Percentiles rank a stretch among this genome's conserved stretches.
Evolutionary conservation across 1,284 basidiomycete genomes (phyloP).

Genomic region (Ganoderma boninense): DNA sequence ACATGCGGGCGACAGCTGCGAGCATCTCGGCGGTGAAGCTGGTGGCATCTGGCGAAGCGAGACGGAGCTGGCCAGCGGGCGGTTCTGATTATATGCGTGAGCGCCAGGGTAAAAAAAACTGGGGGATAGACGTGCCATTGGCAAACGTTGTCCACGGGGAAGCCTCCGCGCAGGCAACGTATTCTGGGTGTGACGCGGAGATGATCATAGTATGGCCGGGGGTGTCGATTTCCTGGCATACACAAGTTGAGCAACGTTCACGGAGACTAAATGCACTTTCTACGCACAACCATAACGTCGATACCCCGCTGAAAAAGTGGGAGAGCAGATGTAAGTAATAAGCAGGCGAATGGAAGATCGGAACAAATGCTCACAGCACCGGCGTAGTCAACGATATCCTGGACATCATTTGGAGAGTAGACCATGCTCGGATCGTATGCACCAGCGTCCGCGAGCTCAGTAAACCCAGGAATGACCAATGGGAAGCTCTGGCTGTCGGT

Average conservation of each 20-base stretch:
- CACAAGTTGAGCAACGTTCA: not conserved
- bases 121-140: conserved; percentile 48
- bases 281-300: conserved; percentile 66
- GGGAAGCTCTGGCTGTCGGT: conserved; percentile 82
- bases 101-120: not conserved
- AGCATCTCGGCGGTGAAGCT: conserved; percentile 58
- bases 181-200: conserved; percentile 69
- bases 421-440: conserved; percentile 68
- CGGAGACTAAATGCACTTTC: too few species aligned
- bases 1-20: conserved; percentile 48
- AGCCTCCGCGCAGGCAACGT: conserved; percentile 73
- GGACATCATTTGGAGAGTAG: conserved; percentile 69
- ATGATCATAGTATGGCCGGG: conserved; percentile 84
- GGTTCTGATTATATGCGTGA: conserved; percentile 55
- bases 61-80: conserved; percentile 81
- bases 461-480: conserved; percentile 66
- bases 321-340: not conserved
- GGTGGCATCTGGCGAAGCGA: conserved; percentile 57
- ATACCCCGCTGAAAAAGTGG: conserved; percentile 68
- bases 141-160: conserved; percentile 72
- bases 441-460: conserved; percentile 67
- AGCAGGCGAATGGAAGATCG: not conserved
- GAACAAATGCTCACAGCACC: conserved; percentile 57
- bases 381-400: conserved; percentile 74
- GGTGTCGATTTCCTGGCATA: conserved; percentile 62